Evolutionary conservation across 2,329 filamentous ascomycete genomes (phyloP), one percentile per base, ranked within the genome.

Genomic region (Dothistroma septosporum): DNA sequence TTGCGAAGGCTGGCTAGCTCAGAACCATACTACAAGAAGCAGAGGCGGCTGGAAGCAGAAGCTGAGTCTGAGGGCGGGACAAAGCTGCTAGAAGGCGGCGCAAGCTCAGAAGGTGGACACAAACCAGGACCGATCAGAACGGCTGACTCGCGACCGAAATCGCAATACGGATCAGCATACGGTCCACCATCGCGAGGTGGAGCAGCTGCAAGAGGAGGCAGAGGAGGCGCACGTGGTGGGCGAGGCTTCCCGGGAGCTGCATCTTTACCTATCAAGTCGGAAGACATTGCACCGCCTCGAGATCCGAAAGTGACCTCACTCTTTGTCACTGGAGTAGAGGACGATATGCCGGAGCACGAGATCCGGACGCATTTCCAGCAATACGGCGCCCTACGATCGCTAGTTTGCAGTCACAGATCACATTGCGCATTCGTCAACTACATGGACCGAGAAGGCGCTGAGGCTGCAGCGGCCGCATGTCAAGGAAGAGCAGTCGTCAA

Each of bases 391-490:
- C 87, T 99, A 62, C 90, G 94, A 70, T 97, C 92, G 28, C 79
- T 99, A 16, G 88, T 99, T 41, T 97, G 94, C 76, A 97, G 92
- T 7, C 94, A 99, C 78, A 92, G 96, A 79, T 93, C 93, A 16
- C 94, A 97, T 73, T 97, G 92, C 75, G 94, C 94, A 1, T 99
- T 97, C 73, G 82, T 99, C 77, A 99, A 99, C 77, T 99, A 91
- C 74, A 87, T 92, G 68, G 90, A 88, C 2, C 85, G 94, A 60
- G 86, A 91, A 63, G 88, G 85, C 0, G 94, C 95, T 0, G 94
- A 99, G 77, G 87, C 84, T 61, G 95, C 95, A 0, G 91, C 94
- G 0, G 85, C 86, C 35, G 85, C 90, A 21, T 93, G 91, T 68
- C 89, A 96, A 74, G 94, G 95, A 6, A 89, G 89, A 63, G 91